These are phyloP conservation scores for Neurospora sp. DNA, from an alignment of 495 filamentous ascomycete genomes.

Conservation along the genomic window DNA sequence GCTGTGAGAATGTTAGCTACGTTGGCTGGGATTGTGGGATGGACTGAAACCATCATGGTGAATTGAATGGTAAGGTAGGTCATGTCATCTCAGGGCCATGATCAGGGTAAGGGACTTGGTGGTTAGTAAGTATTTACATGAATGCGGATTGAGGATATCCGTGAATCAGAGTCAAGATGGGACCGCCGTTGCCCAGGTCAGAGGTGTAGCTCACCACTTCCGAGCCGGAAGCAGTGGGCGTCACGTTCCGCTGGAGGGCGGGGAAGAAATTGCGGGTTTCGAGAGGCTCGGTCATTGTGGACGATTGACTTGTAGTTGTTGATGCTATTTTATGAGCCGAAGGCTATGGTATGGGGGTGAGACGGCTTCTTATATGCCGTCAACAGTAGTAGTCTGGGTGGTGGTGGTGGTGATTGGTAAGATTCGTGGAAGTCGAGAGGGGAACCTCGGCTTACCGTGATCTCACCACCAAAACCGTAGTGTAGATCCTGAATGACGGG, in stretches of 20 bases:
- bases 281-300: slow-evolving; percentile 3
- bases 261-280: slow-evolving; percentile 14
- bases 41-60: background rate
- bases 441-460: background rate
- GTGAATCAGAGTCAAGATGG: slow-evolving; percentile 15
- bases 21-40: background rate
- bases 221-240: slow-evolving; percentile 12
- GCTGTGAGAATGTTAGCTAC: background rate
- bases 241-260: slow-evolving; percentile 9
- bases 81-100: background rate
- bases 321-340: background rate
- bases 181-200: slow-evolving; percentile 8
- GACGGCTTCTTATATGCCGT: background rate
- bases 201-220: slow-evolving; percentile 15
- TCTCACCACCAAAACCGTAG: background rate
- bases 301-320: background rate
- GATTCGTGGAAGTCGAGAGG: background rate
- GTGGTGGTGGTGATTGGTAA: background rate
- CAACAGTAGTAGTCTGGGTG: background rate
- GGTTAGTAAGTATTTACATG: slow-evolving; percentile 3
- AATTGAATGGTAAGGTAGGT: background rate
- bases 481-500: background rate
- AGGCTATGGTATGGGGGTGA: background rate
- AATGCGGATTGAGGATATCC: slow-evolving; percentile 17
- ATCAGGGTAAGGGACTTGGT: no score